Conservation (phyloP, 352 stramenopile species). For the Hyaloperonospora arabidopsidis region DNA sequence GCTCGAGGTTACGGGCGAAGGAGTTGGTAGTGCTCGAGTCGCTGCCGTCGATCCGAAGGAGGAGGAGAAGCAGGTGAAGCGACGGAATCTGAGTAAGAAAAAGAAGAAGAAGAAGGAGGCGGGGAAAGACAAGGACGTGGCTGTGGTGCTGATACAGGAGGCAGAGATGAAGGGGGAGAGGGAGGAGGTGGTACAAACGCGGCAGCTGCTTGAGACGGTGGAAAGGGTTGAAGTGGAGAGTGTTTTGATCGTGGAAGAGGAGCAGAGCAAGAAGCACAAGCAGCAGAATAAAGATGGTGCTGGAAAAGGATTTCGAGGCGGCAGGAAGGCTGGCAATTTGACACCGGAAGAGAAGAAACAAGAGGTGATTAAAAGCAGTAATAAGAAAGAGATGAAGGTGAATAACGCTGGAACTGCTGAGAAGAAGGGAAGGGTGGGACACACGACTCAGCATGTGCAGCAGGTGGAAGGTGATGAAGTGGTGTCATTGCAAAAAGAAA, state of each 20-base stretch:
- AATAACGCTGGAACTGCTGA: not conserved
- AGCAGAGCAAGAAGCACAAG: slow-evolving; percentile 20
- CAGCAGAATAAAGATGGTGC: slow-evolving; percentile 5
- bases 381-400: slow-evolving; percentile 15
- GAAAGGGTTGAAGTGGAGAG: slow-evolving; percentile 3
- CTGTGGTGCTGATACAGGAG: not conserved
- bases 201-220: slow-evolving; percentile 13
- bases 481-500: not conserved
- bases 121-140: slow-evolving; percentile 13
- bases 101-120: slow-evolving; percentile 6
- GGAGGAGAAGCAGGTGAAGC: slow-evolving; percentile 16
- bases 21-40: slow-evolving; percentile 12
- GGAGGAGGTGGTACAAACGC: slow-evolving; percentile 9
- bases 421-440: no score
- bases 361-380: slow-evolving; percentile 3
- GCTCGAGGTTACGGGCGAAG: slow-evolving; percentile 26
- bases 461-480: slow-evolving; percentile 10
- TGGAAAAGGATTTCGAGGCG: not conserved
- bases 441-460: not conserved
- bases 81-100: slow-evolving; percentile 4
- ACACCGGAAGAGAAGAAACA: slow-evolving; percentile 2
- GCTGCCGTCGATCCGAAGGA: slow-evolving; percentile 7
- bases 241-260: slow-evolving; percentile 1
- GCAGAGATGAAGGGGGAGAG: slow-evolving; percentile 10
- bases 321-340: slow-evolving; percentile 7